Evolutionary conservation across 495 filamentous ascomycete genomes (phyloP).

Genomic region (Podospora anserina): DNA sequence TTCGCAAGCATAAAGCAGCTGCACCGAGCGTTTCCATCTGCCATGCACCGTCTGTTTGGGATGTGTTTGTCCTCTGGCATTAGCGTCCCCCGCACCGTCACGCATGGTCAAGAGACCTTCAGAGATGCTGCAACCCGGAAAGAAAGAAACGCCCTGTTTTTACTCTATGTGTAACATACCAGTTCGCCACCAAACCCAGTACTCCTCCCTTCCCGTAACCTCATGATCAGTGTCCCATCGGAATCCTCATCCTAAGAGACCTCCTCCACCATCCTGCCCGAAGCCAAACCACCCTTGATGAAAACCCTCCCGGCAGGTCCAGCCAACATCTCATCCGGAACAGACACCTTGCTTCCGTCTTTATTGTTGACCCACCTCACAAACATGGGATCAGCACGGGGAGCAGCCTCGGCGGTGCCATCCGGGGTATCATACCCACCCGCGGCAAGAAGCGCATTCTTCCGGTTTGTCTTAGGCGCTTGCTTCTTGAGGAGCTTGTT

Average conservation of each 20-base stretch:
- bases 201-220: not conserved
- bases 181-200: not conserved
- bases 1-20: not conserved
- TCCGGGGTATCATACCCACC: slow-evolving; percentile 55
- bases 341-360: slow-evolving; percentile 62
- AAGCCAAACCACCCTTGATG: slow-evolving; percentile 21
- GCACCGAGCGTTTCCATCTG: not conserved
- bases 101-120: not conserved
- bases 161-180: not conserved
- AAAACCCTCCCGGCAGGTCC: slow-evolving; percentile 66
- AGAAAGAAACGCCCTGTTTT: not conserved
- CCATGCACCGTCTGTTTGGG: not conserved
- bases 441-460: slow-evolving; percentile 20
- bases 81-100: not conserved
- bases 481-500: slow-evolving; percentile 95
- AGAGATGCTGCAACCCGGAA: not conserved
- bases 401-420: slow-evolving; percentile 30
- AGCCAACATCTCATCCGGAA: slow-evolving; percentile 80
- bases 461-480: slow-evolving; percentile 75
- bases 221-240: not conserved
- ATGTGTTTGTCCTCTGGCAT: not conserved
- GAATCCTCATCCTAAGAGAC: slow-evolving; percentile 20
- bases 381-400: slow-evolving; percentile 63
- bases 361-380: slow-evolving; percentile 75
- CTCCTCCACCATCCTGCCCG: slow-evolving; percentile 46